Evolutionary conservation across 345 rosid species (phyloP).

Genomic region (Gossypium turneri): DNA sequence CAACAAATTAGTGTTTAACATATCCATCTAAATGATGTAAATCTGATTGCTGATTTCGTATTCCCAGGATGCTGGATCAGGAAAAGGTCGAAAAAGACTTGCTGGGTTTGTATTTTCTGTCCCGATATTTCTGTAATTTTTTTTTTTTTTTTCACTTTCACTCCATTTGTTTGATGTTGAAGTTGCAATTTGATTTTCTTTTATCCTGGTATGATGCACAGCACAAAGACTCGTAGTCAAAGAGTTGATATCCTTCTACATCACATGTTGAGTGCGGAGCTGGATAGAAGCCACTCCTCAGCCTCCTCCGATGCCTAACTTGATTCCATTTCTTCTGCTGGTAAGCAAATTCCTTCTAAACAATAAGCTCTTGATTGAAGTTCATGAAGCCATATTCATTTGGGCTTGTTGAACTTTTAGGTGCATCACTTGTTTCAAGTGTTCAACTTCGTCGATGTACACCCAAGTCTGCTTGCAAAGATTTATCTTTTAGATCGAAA

Average conservation of each 20-base stretch:
- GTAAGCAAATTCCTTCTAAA: slow-evolving; percentile 6
- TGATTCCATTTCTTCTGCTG: slow-evolving; percentile 4
- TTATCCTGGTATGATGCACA: slow-evolving; percentile 29
- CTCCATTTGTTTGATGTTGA: background rate
- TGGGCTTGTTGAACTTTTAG: background rate
- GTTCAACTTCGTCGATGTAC: background rate
- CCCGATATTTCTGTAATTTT: background rate
- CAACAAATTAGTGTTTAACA: background rate
- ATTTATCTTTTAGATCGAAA: background rate
- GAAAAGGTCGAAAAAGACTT: slow-evolving; percentile 39
- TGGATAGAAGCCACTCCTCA: slow-evolving; percentile 29
- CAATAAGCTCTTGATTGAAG: background rate
- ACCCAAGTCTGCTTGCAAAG: background rate
- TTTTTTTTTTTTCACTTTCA: background rate
- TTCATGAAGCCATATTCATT: background rate
- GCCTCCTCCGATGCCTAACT: slow-evolving; percentile 23
- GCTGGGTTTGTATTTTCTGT: slow-evolving; percentile 50
- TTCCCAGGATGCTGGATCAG: slow-evolving; percentile 44
- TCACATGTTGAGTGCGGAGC: slow-evolving; percentile 75
- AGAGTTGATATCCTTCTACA: slow-evolving; percentile 89
- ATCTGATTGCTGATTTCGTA: slow-evolving; percentile 10
- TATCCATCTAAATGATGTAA: background rate
- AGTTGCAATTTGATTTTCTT: slow-evolving; percentile 4
- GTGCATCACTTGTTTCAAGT: background rate
- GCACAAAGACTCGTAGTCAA: slow-evolving; percentile 82